Evolutionary conservation across 2,329 filamentous ascomycete species (phyloP).

Genomic region (Lecanicillium sp.): DNA sequence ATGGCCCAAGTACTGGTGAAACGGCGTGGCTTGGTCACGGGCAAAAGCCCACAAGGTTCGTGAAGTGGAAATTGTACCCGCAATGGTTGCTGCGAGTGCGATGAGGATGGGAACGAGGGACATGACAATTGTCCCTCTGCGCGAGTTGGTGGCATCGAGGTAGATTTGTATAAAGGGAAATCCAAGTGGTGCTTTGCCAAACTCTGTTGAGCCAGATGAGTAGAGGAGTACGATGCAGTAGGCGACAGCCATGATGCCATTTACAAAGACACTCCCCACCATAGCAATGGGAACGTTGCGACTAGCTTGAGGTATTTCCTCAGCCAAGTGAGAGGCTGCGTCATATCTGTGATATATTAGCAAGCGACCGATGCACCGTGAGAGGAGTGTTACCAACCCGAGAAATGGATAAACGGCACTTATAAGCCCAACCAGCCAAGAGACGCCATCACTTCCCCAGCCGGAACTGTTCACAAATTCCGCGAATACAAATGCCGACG

Average conservation of each 20-base stretch:
- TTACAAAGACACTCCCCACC: constrained; percentile 26
- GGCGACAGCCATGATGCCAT: constrained; percentile 35
- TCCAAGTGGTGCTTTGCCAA: constrained; percentile 28
- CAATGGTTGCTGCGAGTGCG: constrained; percentile 21
- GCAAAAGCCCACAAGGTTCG: constrained; percentile 31
- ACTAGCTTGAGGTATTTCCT: constrained; percentile 24
- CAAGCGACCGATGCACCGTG: neutral
- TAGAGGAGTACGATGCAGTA: constrained; percentile 35
- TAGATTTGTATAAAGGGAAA: constrained; percentile 35
- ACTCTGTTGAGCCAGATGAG: constrained; percentile 30
- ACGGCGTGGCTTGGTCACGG: constrained; percentile 27
- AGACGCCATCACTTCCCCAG: constrained; percentile 21
- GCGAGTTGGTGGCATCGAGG: constrained; percentile 19
- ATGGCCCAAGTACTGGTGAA: constrained; percentile 24
- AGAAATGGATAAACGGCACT: constrained; percentile 24
- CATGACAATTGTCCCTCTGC: constrained; percentile 18
- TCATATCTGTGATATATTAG: constrained; percentile 17
- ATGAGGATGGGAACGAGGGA: constrained; percentile 19
- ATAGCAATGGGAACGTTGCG: constrained; percentile 25
- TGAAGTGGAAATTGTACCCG: constrained; percentile 25
- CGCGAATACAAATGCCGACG: constrained; percentile 20
- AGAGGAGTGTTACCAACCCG: constrained; percentile 16
- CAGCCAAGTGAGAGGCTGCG: constrained; percentile 24
- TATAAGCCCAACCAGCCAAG: constrained; percentile 24
- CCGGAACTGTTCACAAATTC: constrained; percentile 23